Percentiles rank a stretch among this genome's conserved stretches.
These are phyloP conservation scores for Vaucheria bursata DNA, from an alignment of 352 stramenopile species.

Conservation along the genomic window DNA sequence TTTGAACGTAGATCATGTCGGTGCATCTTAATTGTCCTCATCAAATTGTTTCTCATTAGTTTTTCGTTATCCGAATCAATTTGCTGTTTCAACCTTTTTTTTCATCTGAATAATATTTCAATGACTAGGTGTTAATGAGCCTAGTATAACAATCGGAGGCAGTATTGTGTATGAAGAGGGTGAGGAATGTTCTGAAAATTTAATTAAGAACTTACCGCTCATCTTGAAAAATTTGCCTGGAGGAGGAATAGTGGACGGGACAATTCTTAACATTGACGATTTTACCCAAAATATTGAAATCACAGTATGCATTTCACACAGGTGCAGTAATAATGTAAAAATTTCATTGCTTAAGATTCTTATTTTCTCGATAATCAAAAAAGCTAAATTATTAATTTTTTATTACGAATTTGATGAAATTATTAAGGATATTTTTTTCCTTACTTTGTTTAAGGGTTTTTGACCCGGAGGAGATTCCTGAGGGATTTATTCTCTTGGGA, in stretches of 20 bases:
- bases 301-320: constrained; percentile 66
- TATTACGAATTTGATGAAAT: not conserved
- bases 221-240: constrained; percentile 60
- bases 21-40: too few species aligned
- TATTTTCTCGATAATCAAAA: not conserved
- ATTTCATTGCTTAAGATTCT: not conserved
- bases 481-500: constrained; percentile 1
- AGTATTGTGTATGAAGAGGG: constrained; percentile 81
- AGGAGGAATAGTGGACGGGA: constrained; percentile 68
- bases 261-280: constrained; percentile 70
- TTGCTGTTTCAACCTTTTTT: too few species aligned
- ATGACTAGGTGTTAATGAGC: constrained; percentile 69
- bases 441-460: constrained; percentile 18
- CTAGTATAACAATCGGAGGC: constrained; percentile 62
- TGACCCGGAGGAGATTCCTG: constrained; percentile 28
- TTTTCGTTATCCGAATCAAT: too few species aligned
- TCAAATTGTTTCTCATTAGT: too few species aligned
- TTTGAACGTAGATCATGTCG: too few species aligned
- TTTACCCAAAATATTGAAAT: constrained; percentile 78
- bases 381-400: not conserved
- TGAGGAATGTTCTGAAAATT: constrained; percentile 66
- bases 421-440: not conserved
- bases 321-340: not conserved
- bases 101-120: too few species aligned
- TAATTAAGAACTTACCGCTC: constrained; percentile 68